Base-by-base conservation (phyloP, 257 asterid genomes). In the Capsicum chinense region DNA sequence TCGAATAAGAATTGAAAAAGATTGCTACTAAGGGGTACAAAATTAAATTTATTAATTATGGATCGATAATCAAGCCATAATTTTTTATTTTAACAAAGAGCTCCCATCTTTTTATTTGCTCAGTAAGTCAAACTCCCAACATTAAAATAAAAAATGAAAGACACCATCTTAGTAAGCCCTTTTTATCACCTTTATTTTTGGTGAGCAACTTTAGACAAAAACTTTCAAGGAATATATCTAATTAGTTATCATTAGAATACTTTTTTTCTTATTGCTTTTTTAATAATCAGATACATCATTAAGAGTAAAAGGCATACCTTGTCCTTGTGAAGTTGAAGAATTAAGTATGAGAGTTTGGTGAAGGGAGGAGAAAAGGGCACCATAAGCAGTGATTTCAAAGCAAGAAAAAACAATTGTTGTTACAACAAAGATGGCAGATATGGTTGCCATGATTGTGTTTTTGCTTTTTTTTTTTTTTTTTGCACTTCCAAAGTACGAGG, bases 331-430 rank as follows among this genome's bases (percentile, higher is more conserved):
- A 7, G 86, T 81, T 10, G 91, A 87, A 68, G 88, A 88, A 13
- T 84, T 35, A 83, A 90, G 87, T 21, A 84, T 1, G 0, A 90
- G 87, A 83, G 90, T 86, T 26, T 56, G 83, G 4, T 78, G 85
- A 33, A 90, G 87, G 80, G 93, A 87, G 59, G 90, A 84, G 57
- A 88, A 87, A 80, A 84, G 82, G 1, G 63, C 83, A 48, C 86
- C 88, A 76, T 76, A 70, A 80, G 85, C 84, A 63, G 78, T 19
- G n/a, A 85, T 66, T 48, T 62, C 87, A 11, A 88, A 83, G 83
- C 83, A 76, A 16, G 79, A 88, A 44, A 88, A 57, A 52, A 90
- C 83, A 63, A 89, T 19, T 56, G 48, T 1, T 8, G 70, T 52
- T 50, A 80, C 82, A 4, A 89, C 21, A 26, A 66, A 74, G 64